Evolutionary conservation across 441 rosid genomes (phyloP).

Genomic region (Euphorbia schlechtendalii): DNA sequence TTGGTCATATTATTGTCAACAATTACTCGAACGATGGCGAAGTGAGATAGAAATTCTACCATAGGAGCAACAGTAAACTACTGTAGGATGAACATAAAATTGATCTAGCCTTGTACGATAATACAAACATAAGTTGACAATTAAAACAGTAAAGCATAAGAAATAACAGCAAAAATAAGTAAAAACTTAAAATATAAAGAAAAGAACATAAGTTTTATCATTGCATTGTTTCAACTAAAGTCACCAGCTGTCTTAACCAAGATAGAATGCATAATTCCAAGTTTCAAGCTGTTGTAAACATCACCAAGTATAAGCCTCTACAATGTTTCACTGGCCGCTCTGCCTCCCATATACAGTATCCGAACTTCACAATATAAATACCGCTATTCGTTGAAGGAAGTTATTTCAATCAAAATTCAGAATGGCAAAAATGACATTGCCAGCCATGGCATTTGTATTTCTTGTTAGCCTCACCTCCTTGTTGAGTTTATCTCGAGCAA

Average conservation of each 20-base stretch:
- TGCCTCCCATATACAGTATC: not conserved
- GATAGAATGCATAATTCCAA: not conserved
- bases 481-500: slow-evolving; percentile 21
- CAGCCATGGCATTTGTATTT: slow-evolving; percentile 11
- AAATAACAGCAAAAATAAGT: not conserved
- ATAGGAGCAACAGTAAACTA: no score
- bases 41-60: no score
- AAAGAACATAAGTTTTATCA: slow-evolving; percentile 7
- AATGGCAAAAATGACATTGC: slow-evolving; percentile 21
- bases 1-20: no score
- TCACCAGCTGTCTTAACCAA: slow-evolving; percentile 3
- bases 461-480: slow-evolving; percentile 19
- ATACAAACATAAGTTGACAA: not conserved
- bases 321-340: slow-evolving; percentile 5
- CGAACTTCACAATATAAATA: slow-evolving; percentile 10
- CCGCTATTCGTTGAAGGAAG: not conserved
- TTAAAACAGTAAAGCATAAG: not conserved
- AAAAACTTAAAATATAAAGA: not conserved
- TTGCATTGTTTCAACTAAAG: not conserved
- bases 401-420: not conserved
- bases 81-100: no score
- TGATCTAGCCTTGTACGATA: no score
- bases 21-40: no score
- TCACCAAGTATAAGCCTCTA: not conserved
- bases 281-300: not conserved